A percentile compares a stretch with the other conserved stretches of the same genome.
phyloP scores from a whole-genome alignment of 192 early-diverging fungal genomes.

The Obelidium mucronatum region DNA sequence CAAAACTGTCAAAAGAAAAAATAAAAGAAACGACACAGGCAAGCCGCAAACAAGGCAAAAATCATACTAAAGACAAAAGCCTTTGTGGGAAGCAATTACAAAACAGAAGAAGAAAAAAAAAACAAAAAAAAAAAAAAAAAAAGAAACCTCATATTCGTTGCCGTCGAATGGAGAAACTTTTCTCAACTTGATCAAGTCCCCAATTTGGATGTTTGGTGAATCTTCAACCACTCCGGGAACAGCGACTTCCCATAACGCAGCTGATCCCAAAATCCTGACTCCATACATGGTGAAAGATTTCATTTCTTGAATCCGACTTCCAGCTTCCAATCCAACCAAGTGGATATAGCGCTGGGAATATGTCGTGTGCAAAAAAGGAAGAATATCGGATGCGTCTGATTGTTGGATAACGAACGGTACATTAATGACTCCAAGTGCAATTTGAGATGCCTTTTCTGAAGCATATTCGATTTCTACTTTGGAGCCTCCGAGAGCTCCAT shows the following conservation, averaged over 20 bases:
- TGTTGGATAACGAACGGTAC: no score
- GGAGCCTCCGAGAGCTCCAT: no score
- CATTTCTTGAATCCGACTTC: not conserved
- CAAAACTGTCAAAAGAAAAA: no score
- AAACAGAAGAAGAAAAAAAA: not conserved
- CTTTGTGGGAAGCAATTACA: not conserved
- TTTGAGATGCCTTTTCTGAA: no score
- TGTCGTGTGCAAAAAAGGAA: not conserved
- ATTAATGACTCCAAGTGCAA: no score
- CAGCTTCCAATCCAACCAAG: not conserved
- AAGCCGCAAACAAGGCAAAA: no score
- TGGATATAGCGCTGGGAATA: not conserved
- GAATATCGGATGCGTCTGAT: no score
- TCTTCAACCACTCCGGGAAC: slow-evolving; percentile 34
- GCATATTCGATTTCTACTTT: no score
- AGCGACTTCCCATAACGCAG: not conserved
- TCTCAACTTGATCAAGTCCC: slow-evolving; percentile 14
- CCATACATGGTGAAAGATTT: slow-evolving; percentile 7
- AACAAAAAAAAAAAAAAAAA: not conserved
- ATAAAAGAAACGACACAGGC: no score
- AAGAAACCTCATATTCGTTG: slow-evolving; percentile 24
- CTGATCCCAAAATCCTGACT: not conserved
- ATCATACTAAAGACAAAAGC: no score
- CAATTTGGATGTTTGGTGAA: slow-evolving; percentile 22
- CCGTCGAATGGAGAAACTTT: slow-evolving; percentile 4